Base-by-base conservation (phyloP, 75 land plant genomes). In the Gnetum montanum region DNA sequence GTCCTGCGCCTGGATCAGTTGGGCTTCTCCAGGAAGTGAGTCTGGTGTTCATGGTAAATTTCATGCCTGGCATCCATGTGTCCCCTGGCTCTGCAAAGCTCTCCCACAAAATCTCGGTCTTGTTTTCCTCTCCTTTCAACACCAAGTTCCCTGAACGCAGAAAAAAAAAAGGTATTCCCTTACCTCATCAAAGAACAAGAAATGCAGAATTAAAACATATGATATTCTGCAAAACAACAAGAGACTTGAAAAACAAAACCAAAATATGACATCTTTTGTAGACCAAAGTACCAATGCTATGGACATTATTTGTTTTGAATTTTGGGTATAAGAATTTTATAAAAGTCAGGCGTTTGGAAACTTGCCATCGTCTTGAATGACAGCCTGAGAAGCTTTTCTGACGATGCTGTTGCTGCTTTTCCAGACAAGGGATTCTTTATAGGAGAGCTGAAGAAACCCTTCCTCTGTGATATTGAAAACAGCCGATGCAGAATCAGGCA, bases 1-100 rank as follows among this genome's bases (percentile, higher is more conserved):
- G 23, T 2, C 89, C 85, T 0, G 68, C 57, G 0, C 73, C 35
- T 3, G 89, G 89, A 46, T 81, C 75, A 4, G n/a, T 46, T 6
- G 1, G 3, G 23, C 43, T 58, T 15, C 8, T 54, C 80, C 80
- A 77, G 10, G 80, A 63, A 11, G 67, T 35, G 34, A 71, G 34
- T 16, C 24, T 31, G 5, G 33, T 26, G 7, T 13, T 58, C 43
- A 45, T 26, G 6, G 63, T 43, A 48, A 57, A 55, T 6, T 36
- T 52, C 43, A 49, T 16, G 27, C 67, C 58, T 64, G 51, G 50
- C 13, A 1, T 59, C 53, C 45, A 57, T 37, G 23, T 60, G 40
- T 67, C 60, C 43, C 38, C 16, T 34, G 69, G 69, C n/a, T 60
- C 10, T 5, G 47, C 67, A 34, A 67, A 67, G 34, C 68, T 67